Base-by-base conservation (phyloP, 805 yeast genomes). In the Schwanniomyces sp. region DNA sequence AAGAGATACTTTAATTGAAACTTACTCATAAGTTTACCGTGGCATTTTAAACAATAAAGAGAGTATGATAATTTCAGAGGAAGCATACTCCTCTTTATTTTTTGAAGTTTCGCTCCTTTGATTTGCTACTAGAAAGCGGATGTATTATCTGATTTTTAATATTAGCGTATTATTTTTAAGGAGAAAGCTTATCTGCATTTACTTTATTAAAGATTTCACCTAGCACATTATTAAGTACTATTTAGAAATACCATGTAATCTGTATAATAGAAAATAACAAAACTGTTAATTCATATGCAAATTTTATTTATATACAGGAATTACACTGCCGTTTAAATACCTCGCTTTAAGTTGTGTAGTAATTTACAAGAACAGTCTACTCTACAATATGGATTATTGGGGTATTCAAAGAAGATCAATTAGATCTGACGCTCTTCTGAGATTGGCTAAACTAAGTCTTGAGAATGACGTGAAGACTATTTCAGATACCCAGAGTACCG, bases 1-100 rank as follows among this genome's bases (percentile, higher is more conserved):
- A 73, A 86, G 96, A 74, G 96, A 89, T 65, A 90, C 96, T 48
- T 81, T 89, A 69, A 90, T 89, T 64, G 96, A 89, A 77, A 90
- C 96, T 44, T 89, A 90, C 72, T 85, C 94, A 52, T 89, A 75
- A 55, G 39, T 40, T 39, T 38, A 30, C 28, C 26, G 14, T 24
- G 25, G 27, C 40, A 37, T 37, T 24, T 32, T 32, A 32, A 32
- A 14, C 36, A 32, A 16, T 14, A 32, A 32, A 16, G 21, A 16
- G 21, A 32, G 4, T 9, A 7, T 14, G 7, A 7, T 32, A 14
- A 32, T 32, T 16, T 32, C 18, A 14, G 7, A 7, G 14, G 17
- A 7, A 32, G 17, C 17, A 18, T 11, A 12, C 11, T 16, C 18
- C 21, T 32, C 17, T 32, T 16, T 14, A 16, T 32, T 16, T 37